Evolutionary conservation across 169 alveolate genomes (phyloP).

Genomic region (Theileria annulata): DNA sequence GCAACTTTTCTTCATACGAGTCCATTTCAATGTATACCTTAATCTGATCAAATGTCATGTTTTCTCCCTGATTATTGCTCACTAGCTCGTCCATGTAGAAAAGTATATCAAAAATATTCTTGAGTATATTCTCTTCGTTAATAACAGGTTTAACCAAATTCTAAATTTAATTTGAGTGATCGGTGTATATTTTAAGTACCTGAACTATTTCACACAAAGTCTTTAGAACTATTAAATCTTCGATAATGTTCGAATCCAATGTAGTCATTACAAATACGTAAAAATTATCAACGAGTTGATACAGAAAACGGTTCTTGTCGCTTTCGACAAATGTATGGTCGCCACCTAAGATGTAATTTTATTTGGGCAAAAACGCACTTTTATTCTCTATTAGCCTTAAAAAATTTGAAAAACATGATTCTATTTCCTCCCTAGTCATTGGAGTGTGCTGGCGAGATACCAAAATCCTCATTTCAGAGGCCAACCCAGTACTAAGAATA

Average conservation of each 20-base stretch:
- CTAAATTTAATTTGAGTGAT: neutral
- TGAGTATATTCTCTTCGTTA: slow-evolving; percentile 69
- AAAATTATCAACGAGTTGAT: slow-evolving; percentile 75
- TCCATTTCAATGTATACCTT: slow-evolving; percentile 78
- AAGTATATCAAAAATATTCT: slow-evolving; percentile 72
- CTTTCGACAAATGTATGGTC: slow-evolving; percentile 79
- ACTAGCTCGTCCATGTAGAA: slow-evolving; percentile 78
- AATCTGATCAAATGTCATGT: slow-evolving; percentile 71
- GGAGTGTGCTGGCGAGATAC: slow-evolving; percentile 63
- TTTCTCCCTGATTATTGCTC: slow-evolving; percentile 72
- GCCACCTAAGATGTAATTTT: slow-evolving; percentile 23
- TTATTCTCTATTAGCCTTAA: slow-evolving; percentile 48
- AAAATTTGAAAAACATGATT: slow-evolving; percentile 43
- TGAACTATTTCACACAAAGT: slow-evolving; percentile 75
- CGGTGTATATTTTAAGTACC: slow-evolving; percentile 33
- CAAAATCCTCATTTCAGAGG: slow-evolving; percentile 65
- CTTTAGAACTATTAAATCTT: slow-evolving; percentile 73
- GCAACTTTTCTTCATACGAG: slow-evolving; percentile 78
- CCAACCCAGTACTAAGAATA: slow-evolving; percentile 60
- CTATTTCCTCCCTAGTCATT: slow-evolving; percentile 52
- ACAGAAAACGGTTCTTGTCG: slow-evolving; percentile 74
- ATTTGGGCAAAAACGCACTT: slow-evolving; percentile 17
- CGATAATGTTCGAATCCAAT: slow-evolving; percentile 75
- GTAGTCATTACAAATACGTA: slow-evolving; percentile 79
- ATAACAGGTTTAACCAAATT: slow-evolving; percentile 57